Evolutionary conservation across 768 basidiomycete species (phyloP).

Genomic region (Mycena olivaceomarginata): DNA sequence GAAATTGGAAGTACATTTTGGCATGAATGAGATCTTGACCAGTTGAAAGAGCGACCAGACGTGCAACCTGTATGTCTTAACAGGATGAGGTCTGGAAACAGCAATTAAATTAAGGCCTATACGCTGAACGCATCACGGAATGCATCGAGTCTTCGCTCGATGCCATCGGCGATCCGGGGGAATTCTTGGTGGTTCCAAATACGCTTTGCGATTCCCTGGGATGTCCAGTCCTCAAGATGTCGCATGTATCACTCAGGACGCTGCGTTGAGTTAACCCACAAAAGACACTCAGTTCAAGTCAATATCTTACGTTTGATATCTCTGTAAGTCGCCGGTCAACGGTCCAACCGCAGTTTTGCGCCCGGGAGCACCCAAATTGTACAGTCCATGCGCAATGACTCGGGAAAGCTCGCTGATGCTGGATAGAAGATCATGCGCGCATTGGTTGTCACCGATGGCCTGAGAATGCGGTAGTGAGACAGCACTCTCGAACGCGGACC

Average conservation of each 20-base stretch:
- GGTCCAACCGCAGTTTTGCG: not conserved
- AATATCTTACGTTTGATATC: conserved; percentile 11
- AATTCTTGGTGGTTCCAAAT: conserved; percentile 1
- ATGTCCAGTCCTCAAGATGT: not conserved
- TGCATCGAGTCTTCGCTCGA: not conserved
- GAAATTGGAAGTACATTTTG: not conserved
- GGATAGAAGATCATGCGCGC: conserved; percentile 6
- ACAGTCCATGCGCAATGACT: not conserved
- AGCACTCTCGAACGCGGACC: too few relatives aligned
- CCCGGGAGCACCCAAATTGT: not conserved
- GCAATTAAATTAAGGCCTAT: not conserved
- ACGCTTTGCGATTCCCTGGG: not conserved
- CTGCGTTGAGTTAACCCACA: not conserved
- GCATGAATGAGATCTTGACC: not conserved
- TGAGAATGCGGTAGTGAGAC: not conserved
- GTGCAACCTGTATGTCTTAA: not conserved
- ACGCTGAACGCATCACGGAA: conserved; percentile 30
- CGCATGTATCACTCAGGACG: not conserved
- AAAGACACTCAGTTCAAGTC: not conserved
- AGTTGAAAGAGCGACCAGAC: conserved; percentile 5
- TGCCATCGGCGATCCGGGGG: conserved; percentile 5
- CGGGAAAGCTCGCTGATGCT: conserved; percentile 4
- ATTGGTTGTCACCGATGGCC: conserved; percentile 3
- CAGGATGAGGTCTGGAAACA: not conserved
- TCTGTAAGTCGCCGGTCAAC: not conserved